A percentile compares a stretch with the other conserved stretches of the same genome.
phyloP scores from a whole-genome alignment of 768 basidiomycete species.

The Pleurotus salmoneostramineus region DNA sequence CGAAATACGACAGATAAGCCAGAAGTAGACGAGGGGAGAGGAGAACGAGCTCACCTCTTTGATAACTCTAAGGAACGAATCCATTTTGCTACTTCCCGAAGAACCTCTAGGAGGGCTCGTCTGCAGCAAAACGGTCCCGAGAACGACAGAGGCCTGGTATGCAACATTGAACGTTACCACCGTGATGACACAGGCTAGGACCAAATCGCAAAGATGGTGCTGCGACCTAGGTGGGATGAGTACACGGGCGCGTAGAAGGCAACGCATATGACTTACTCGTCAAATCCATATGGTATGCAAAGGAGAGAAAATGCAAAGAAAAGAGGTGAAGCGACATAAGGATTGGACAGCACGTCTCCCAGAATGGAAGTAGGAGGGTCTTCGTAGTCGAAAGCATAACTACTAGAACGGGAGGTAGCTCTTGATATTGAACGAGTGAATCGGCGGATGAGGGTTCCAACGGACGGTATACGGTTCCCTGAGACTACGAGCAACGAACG shows the following conservation, averaged over 20 bases:
- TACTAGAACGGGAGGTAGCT: background rate
- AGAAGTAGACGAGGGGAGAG: background rate
- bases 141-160: slow-evolving; percentile 77
- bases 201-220: slow-evolving; percentile 76
- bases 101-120: slow-evolving; percentile 73
- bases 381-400: slow-evolving; percentile 17
- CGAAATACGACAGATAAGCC: background rate
- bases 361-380: slow-evolving; percentile 31
- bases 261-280: slow-evolving; percentile 45
- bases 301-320: slow-evolving; percentile 54
- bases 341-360: slow-evolving; percentile 57
- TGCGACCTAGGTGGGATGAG: slow-evolving; percentile 22
- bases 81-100: slow-evolving; percentile 62
- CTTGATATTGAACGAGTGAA: background rate
- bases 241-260: background rate
- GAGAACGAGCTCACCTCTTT: slow-evolving; percentile 56
- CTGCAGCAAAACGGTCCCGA: slow-evolving; percentile 85
- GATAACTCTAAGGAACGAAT: slow-evolving; percentile 74
- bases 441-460: slow-evolving; percentile 28
- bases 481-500: slow-evolving; percentile 37
- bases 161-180: slow-evolving; percentile 79
- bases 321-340: slow-evolving; percentile 67
- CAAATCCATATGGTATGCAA: slow-evolving; percentile 45
- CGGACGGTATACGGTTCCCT: slow-evolving; percentile 57
- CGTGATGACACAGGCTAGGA: slow-evolving; percentile 76